phyloP scores from a whole-genome alignment of 73 alveolate genomes.

The Paramecium bursaria region DNA sequence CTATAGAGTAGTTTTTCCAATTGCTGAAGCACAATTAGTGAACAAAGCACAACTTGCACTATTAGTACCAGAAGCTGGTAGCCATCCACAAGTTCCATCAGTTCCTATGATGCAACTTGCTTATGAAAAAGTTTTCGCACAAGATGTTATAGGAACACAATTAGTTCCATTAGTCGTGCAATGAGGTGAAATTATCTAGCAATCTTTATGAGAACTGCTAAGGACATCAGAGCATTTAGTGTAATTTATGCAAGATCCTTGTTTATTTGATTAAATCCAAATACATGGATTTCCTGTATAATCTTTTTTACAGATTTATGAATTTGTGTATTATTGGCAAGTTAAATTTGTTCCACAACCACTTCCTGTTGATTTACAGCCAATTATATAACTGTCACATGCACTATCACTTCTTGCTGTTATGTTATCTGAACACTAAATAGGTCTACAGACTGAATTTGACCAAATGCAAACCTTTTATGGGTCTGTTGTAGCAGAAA shows the following conservation, averaged over 20 bases:
- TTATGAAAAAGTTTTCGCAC: background rate
- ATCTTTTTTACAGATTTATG: constrained; percentile 14
- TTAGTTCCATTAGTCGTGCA: constrained; percentile 37
- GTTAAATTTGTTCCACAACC: background rate
- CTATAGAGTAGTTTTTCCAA: background rate
- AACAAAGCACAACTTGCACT: constrained; percentile 16
- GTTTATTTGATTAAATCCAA: background rate
- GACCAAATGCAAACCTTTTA: constrained; percentile 20
- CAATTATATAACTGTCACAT: background rate
- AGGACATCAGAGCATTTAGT: constrained; percentile 25
- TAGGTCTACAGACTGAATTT: background rate
- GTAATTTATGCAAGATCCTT: background rate
- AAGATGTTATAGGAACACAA: constrained; percentile 27
- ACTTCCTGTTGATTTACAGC: constrained; percentile 15
- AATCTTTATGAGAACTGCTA: constrained; percentile 1
- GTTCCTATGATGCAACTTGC: constrained; percentile 41
- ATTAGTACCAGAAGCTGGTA: constrained; percentile 12
- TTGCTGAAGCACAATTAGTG: constrained; percentile 1
- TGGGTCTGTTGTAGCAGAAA: constrained; percentile 1
- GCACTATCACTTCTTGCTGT: background rate
- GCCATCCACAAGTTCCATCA: constrained; percentile 51
- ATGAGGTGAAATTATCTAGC: background rate
- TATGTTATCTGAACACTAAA: constrained; percentile 26
- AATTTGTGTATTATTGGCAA: background rate
- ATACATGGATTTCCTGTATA: constrained; percentile 11